Evolutionary conservation across 305 asterid genomes (phyloP), one percentile per base, ranked within the genome.

Genomic region (Fraxinus albicans): DNA sequence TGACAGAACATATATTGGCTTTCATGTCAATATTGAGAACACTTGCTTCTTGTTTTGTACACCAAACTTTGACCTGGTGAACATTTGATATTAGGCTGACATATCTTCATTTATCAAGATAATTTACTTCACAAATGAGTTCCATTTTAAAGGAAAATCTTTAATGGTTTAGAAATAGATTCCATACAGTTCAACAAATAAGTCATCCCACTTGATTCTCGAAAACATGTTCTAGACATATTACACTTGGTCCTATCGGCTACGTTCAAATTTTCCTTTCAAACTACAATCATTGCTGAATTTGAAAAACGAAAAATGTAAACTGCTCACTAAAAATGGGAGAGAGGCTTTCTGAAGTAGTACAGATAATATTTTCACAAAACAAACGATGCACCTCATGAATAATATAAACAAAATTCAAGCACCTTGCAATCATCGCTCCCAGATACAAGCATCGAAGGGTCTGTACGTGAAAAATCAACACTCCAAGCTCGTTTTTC

Each of bases 401-500:
- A 80, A 4, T 73, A 82, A 42, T 33, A 29, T 72, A 72, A 50
- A 6, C 33, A 27, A 31, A 47, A 35, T 81, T 47, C 76, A 58
- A 77, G 79, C 87, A 95, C 99, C 99, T 92, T 95, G 91, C 97
- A 94, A 85, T 95, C 99, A 85, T 94, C 98, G 86, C 98, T 93
- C 35, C 98, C 98, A 35, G 98, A 92, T 12, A 95, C 96, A 84
- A 95, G 97, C 99, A 95, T 92, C 44, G 97, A 88, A 74, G 98
- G 99, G 74, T 95, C 97, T 6, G 94, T 91, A 63, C 84, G 84
- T 3, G 95, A 94, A 86, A 95, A 95, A 84, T 95, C 99, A 76
- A 95, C 95, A 89, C 98, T 92, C 98, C 98, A 95, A 58, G 97
- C 99, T 72, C 97, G 93, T 79, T 95, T 95, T 81, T 95, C 99